Evolutionary conservation across 345 rosid species (phyloP), one percentile per base, ranked within the genome.

Genomic region (Syzygium oleosum): DNA sequence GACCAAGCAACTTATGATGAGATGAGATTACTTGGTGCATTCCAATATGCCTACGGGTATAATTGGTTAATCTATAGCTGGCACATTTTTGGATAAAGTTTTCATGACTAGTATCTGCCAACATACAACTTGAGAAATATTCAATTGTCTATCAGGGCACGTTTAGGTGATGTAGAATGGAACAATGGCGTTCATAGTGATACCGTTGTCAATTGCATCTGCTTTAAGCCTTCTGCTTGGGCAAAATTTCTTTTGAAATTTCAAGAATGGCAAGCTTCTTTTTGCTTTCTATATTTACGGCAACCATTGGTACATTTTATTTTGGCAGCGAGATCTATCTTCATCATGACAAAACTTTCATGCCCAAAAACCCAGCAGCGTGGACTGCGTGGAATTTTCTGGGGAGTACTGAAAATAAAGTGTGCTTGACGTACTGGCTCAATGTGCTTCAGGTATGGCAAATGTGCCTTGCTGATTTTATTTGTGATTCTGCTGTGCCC

Each of bases 301-400:
- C 65, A 54, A 29, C 63, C 88, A 25, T 86, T 61, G 58, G 25
- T 65, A 65, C 63, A 78, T 31, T 51, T 85, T 86, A 89, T 38
- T 65, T 86, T 91, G 87, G 92, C 98, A 95, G 98, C 31, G 98
- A 95, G 56, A 93, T 95, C 54, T 96, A 89, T 91, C 98, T 97
- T 86, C 99, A 96, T 86, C 94, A 89, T 21, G 99, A 97, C 88
- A 92, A 84, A 92, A 93, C 53, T 38, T 92, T 96, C 79, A 96
- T 97, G 99, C 99, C 99, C 21, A 89, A 88, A 88, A 97, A 92
- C 88, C 91, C 91, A 89, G 95, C 94, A 86, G 98, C 99, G 2
- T 95, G 99, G 99, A 93, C 99, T 87, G 93, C 99, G 0, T 95
- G 99, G 99, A 97, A 97, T 87, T 97, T 97, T 92, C 93, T 96